phyloP scores from a whole-genome alignment of 2,329 filamentous ascomycete species.

The Aspergillus bombycis region DNA sequence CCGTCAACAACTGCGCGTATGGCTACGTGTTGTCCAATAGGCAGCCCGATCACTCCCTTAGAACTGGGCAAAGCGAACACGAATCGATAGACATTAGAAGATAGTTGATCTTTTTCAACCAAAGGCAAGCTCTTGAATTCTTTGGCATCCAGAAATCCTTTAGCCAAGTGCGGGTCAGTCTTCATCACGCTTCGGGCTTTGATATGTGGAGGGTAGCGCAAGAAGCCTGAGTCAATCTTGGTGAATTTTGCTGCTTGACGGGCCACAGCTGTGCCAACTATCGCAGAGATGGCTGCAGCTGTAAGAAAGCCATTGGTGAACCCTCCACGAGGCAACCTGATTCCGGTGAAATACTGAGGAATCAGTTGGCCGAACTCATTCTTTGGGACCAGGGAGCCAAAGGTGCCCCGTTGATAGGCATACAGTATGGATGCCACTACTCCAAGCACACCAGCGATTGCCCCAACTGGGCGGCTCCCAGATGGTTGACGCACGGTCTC shows the following conservation, averaged over 20 bases:
- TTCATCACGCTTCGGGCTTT: slow-evolving; percentile 44
- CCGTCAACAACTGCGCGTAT: slow-evolving; percentile 54
- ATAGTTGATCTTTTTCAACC: slow-evolving; percentile 25
- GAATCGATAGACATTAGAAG: slow-evolving; percentile 45
- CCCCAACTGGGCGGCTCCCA: slow-evolving; percentile 34
- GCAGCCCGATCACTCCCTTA: slow-evolving; percentile 55
- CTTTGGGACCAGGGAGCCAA: slow-evolving; percentile 2
- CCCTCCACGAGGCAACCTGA: slow-evolving; percentile 19
- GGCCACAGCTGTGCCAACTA: slow-evolving; percentile 17
- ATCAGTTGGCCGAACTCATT: slow-evolving; percentile 1
- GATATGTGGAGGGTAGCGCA: slow-evolving; percentile 40
- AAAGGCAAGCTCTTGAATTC: slow-evolving; percentile 54
- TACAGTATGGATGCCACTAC: slow-evolving; percentile 39
- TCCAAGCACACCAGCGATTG: slow-evolving; percentile 16
- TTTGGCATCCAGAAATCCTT: slow-evolving; percentile 56
- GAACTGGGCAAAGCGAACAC: slow-evolving; percentile 53
- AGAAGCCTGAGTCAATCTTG: slow-evolving; percentile 30
- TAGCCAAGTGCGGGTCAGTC: slow-evolving; percentile 43
- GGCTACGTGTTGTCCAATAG: slow-evolving; percentile 61
- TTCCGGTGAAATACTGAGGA: slow-evolving; percentile 6
- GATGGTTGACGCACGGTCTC: slow-evolving; percentile 10
- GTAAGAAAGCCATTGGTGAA: slow-evolving; percentile 27
- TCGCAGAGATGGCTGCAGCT: slow-evolving; percentile 22
- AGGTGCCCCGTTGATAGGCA: slow-evolving; percentile 24
- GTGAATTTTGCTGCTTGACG: slow-evolving; percentile 23